phyloP scores from a whole-genome alignment of 192 early-diverging fungal species.

The Gorgonomyces haynaldii region DNA sequence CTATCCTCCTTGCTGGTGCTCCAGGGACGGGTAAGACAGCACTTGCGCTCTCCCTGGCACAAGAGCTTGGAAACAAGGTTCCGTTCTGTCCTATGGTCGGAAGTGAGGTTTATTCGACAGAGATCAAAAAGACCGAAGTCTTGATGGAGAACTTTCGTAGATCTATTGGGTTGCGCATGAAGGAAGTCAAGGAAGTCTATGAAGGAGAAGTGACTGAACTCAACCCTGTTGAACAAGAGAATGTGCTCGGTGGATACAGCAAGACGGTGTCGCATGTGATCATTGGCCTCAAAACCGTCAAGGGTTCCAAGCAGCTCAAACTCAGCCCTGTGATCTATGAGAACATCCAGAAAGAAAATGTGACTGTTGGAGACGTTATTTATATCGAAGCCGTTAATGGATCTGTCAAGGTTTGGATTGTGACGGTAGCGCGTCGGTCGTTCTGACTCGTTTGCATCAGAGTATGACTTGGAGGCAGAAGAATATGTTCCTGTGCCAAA shows the following conservation, averaged over 20 bases:
- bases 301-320: constrained; percentile 95
- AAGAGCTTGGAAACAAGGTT: constrained; percentile 96
- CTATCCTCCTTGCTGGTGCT: constrained; percentile 86
- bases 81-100: constrained; percentile 99
- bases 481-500: constrained; percentile 96
- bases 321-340: constrained; percentile 97
- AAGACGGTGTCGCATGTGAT: constrained; percentile 94
- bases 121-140: constrained; percentile 99
- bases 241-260: constrained; percentile 94
- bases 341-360: constrained; percentile 93
- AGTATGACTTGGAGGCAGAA: constrained; percentile 96
- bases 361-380: constrained; percentile 91
- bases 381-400: constrained; percentile 97
- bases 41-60: constrained; percentile 87
- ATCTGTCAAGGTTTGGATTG: constrained; percentile 69
- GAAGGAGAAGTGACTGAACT: constrained; percentile 98
- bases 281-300: constrained; percentile 94
- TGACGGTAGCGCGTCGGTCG: constrained; percentile 71
- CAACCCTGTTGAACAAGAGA: constrained; percentile 94
- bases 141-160: constrained; percentile 98
- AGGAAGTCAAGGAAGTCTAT: constrained; percentile 98
- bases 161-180: constrained; percentile 89
- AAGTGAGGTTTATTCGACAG: constrained; percentile 92
- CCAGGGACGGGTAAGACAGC: constrained; percentile 98
- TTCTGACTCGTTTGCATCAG: constrained; percentile 96